phyloP scores from a whole-genome alignment of 352 stramenopile genomes.

The Phytophthora fragariaefolia region DNA sequence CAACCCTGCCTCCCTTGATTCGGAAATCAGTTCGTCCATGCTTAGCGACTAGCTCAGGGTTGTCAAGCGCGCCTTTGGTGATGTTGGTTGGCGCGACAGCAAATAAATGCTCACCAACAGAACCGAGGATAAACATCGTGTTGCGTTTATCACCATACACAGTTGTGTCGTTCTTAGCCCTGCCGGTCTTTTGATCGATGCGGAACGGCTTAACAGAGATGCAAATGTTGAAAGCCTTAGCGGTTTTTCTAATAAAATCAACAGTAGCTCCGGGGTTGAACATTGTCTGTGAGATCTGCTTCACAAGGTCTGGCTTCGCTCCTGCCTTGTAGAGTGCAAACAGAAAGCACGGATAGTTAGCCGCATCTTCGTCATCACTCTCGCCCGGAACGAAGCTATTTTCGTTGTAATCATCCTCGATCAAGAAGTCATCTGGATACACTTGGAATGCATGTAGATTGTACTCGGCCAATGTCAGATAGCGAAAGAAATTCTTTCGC shows the following conservation, averaged over 20 bases:
- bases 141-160: constrained; percentile 23
- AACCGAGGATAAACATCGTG: constrained; percentile 29
- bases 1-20: too few species aligned
- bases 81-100: constrained; percentile 35
- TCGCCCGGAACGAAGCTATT: too few species aligned
- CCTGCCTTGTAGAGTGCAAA: too few species aligned
- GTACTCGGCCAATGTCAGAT: constrained; percentile 33
- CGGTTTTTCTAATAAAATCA: constrained; percentile 37
- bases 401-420: constrained; percentile 6
- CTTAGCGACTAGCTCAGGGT: constrained; percentile 31
- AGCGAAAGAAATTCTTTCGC: constrained; percentile 39
- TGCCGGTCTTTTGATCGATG: constrained; percentile 12
- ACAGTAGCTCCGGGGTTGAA: constrained; percentile 33
- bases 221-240: constrained; percentile 28
- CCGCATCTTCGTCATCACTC: too few species aligned
- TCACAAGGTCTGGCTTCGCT: constrained; percentile 23
- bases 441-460: constrained; percentile 30
- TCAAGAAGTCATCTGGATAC: constrained; percentile 21
- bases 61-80: constrained; percentile 29
- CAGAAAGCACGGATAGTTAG: constrained; percentile 36
- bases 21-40: constrained; percentile 30
- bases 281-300: constrained; percentile 35
- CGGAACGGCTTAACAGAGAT: constrained; percentile 34
- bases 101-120: constrained; percentile 35
- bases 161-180: constrained; percentile 22